Evolutionary conservation across 768 basidiomycete species (phyloP), one percentile per base, ranked within the genome.

Genomic region (Boletus sp.): DNA sequence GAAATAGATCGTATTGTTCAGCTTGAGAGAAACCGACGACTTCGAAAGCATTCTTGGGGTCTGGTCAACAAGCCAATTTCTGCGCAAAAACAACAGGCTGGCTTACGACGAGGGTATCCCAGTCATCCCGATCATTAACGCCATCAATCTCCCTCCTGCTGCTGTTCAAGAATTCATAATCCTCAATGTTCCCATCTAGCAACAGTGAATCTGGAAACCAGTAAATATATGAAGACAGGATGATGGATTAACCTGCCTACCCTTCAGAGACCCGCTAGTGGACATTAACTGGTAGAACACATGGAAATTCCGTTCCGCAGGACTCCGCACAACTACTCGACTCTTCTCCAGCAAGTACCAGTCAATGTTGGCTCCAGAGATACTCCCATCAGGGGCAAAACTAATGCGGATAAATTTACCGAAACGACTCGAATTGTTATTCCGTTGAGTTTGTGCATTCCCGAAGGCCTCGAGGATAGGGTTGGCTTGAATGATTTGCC

Each of bases 261-360:
- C 84, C 73, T 85, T 88, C 59, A 98, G 69, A 36, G 75, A 69
- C 3, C 84, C 81, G 15, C 81, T 84, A n/a, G 90, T 90, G 32
- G 86, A 85, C 67, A 99, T 78, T 30, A 98, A 67, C 74, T 98
- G 94, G 71, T 98, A 99, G 73, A 99, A 98, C 2, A 98, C 92
- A 71, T 98, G 97, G 68, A 98, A 99, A 68, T 84, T 90, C 35
- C 97, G 80, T 74, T 99, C 97, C 0, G 90, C 91, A 56, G 89
- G 86, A 59, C 85, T 92, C 52, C 97, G 78, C 40, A 85, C 84
- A 8, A 96, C 92, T 3, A 99, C 96, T 60, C 97, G 77, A 67
- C 93, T 95, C 80, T 99, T 99, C 78, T 99, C 97, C 55, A 99
- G 76, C 32, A 99, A 78, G 70, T 99, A 99, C 97, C 97, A 98